phyloP scores from a whole-genome alignment of 345 rosid genomes.

The Lenwebbia sp. region DNA sequence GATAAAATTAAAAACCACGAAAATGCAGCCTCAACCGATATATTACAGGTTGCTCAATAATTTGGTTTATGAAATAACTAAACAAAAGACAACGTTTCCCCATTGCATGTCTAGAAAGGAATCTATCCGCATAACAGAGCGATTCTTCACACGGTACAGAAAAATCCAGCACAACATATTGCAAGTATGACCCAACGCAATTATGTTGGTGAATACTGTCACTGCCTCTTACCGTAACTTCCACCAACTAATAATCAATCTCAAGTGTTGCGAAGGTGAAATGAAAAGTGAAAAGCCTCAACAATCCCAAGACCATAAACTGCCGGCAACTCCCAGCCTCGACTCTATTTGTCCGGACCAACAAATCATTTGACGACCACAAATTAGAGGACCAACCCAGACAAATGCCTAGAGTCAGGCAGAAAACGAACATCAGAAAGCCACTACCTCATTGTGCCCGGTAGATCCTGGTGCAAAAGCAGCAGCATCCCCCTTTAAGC shows the following conservation, averaged over 20 bases:
- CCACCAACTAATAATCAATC: not conserved
- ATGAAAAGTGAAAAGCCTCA: not conserved
- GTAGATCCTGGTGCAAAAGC: not conserved
- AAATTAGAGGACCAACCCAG: not conserved
- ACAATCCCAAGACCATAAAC: not conserved
- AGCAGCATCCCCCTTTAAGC: constrained; percentile 17
- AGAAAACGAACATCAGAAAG: not conserved
- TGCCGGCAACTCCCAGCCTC: not conserved
- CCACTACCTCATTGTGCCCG: not conserved
- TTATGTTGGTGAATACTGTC: not conserved
- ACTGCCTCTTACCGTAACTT: not conserved
- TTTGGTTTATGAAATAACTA: not conserved
- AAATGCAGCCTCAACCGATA: not conserved
- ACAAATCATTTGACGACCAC: not conserved
- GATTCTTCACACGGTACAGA: not conserved
- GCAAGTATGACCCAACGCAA: not conserved
- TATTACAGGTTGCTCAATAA: not conserved
- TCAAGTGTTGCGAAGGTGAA: not conserved
- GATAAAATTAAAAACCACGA: not conserved
- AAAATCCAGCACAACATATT: not conserved
- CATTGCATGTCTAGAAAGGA: not conserved
- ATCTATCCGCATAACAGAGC: not conserved
- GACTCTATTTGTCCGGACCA: not conserved
- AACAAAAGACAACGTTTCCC: not conserved
- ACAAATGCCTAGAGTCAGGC: not conserved